Conservation (phyloP, 495 filamentous ascomycete species). For the Clavariopsis aquatica region DNA sequence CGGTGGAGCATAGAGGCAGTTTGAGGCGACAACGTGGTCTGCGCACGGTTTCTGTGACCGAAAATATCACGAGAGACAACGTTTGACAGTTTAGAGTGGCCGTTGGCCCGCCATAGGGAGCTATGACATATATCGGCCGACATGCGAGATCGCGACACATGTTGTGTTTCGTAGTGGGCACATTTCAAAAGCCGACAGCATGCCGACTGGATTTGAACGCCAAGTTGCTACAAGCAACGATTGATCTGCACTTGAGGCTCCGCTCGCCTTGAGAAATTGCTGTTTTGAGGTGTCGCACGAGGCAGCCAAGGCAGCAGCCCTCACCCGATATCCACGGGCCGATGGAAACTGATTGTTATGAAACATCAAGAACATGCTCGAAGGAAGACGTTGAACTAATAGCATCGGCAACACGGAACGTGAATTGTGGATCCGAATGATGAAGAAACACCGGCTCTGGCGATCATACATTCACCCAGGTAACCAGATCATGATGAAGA, state of each 20-base stretch:
- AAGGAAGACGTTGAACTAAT: neutral
- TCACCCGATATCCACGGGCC: neutral
- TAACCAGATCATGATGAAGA: neutral
- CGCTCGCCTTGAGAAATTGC: neutral
- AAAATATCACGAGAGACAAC: conserved; percentile 2
- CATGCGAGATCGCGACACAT: conserved; percentile 1
- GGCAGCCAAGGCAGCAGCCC: neutral
- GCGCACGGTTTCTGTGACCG: neutral
- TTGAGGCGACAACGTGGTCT: neutral
- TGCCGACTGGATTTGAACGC: conserved; percentile 3
- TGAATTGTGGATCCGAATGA: neutral
- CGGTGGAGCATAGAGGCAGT: neutral
- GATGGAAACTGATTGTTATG: neutral
- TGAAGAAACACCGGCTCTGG: neutral
- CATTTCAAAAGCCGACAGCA: neutral
- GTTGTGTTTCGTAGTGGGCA: conserved; percentile 8
- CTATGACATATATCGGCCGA: neutral
- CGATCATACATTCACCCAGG: neutral
- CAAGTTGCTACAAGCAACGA: conserved; percentile 3
- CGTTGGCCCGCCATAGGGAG: neutral
- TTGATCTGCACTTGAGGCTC: conserved; percentile 12
- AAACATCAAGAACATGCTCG: neutral
- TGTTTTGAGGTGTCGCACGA: neutral
- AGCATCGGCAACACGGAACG: neutral
- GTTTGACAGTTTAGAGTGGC: neutral